These are phyloP conservation scores for Ambrosia hybrid DNA, from an alignment of 140 eudicot genomes.

Conservation along the genomic window DNA sequence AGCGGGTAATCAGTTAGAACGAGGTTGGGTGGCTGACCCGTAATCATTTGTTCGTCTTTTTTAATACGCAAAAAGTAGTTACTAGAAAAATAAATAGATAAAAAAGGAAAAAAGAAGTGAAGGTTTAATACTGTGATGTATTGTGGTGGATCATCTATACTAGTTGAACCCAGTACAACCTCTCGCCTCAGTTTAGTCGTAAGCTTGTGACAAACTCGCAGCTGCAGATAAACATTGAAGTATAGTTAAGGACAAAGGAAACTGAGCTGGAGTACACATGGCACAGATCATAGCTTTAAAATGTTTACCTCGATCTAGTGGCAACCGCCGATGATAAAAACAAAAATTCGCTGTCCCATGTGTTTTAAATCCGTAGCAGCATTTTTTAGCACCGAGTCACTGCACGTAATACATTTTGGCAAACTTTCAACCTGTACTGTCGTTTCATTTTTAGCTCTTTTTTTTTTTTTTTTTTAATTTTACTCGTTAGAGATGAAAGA, in stretches of 20 bases:
- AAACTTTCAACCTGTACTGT: too few species aligned
- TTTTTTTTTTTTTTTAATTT: too few species aligned
- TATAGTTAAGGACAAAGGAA: slow-evolving; percentile 15
- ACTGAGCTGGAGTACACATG: slow-evolving; percentile 1
- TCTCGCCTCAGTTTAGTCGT: slow-evolving; percentile 90
- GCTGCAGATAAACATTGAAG: slow-evolving; percentile 39
- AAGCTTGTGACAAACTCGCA: slow-evolving; percentile 89
- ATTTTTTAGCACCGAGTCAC: slow-evolving; percentile 67
- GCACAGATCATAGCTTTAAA: background rate
- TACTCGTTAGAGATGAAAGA: too few species aligned
- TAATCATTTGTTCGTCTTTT: too few species aligned
- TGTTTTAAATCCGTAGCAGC: slow-evolving; percentile 60
- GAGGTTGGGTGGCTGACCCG: background rate
- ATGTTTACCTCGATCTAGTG: slow-evolving; percentile 79
- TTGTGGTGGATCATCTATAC: slow-evolving; percentile 86
- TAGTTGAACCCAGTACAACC: slow-evolving; percentile 85
- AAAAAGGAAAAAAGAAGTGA: background rate
- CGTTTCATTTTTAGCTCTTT: too few species aligned
- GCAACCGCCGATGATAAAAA: slow-evolving; percentile 95
- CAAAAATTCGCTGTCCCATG: slow-evolving; percentile 94
- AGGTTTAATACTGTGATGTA: slow-evolving; percentile 63
- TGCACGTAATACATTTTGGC: slow-evolving; percentile 22
- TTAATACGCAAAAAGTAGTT: too few species aligned
- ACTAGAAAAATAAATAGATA: background rate
- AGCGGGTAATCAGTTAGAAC: too few species aligned